Conservation (phyloP, 2,329 filamentous ascomycete species). For the Macrophomina pseudophaseolina region DNA sequence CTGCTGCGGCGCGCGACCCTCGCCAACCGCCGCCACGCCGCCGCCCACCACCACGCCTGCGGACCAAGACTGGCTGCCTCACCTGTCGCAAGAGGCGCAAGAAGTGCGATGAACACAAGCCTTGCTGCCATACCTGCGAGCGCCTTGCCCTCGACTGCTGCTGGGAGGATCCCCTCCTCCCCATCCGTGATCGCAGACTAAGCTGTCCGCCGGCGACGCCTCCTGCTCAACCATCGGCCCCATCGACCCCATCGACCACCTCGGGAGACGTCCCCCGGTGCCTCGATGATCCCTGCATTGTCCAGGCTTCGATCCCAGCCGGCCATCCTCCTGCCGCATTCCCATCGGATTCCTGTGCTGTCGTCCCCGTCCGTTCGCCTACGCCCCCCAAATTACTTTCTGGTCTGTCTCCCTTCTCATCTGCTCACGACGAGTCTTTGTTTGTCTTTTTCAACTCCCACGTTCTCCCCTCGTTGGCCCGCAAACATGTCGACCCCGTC, state of each 20-base stretch:
- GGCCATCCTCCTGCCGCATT: neutral
- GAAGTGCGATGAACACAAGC: constrained; percentile 19
- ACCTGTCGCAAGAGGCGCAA: constrained; percentile 6
- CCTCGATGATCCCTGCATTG: neutral
- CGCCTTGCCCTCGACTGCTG: constrained; percentile 11
- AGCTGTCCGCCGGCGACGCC: constrained; percentile 2
- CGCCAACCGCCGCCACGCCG: neutral
- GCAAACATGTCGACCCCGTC: constrained; percentile 10
- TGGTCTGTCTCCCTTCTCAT: constrained; percentile 1
- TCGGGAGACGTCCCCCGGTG: neutral
- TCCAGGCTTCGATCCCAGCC: neutral
- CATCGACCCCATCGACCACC: neutral
- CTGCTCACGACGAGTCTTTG: neutral
- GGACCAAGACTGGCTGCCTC: constrained; percentile 23
- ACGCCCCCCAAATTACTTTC: neutral
- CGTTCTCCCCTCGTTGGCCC: neutral
- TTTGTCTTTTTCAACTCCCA: neutral
- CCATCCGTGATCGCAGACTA: neutral
- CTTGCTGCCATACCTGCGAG: constrained; percentile 1
- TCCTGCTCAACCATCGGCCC: neutral
- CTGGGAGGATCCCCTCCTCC: neutral
- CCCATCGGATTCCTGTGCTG: neutral
- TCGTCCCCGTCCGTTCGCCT: neutral
- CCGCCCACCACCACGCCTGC: constrained; percentile 5
- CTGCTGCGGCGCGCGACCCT: neutral